phyloP scores from a whole-genome alignment of 306 rosid genomes.

The Sophora flavescens region DNA sequence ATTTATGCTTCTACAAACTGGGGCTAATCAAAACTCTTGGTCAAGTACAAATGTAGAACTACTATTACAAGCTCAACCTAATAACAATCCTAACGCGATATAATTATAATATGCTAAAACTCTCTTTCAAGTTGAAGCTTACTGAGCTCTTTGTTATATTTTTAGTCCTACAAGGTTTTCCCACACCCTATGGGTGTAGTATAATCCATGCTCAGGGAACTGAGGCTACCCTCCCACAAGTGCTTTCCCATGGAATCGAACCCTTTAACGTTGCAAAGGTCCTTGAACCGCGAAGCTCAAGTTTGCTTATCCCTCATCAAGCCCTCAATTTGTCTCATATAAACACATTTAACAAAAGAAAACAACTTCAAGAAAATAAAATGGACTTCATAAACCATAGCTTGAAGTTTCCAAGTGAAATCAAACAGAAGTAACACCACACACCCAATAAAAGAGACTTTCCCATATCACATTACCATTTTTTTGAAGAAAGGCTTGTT shows the following conservation, averaged over 20 bases:
- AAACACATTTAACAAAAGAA: conserved; percentile 8
- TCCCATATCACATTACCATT: conserved; percentile 68
- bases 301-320: neutral
- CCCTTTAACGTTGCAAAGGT: too few species aligned
- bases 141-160: neutral
- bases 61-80: conserved; percentile 6
- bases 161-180: too few species aligned
- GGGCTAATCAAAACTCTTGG: neutral
- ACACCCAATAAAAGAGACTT: conserved; percentile 34
- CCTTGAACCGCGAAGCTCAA: too few species aligned
- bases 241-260: too few species aligned
- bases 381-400: conserved; percentile 24
- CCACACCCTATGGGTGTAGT: too few species aligned
- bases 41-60: neutral
- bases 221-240: too few species aligned
- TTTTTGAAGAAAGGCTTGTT: conserved; percentile 67
- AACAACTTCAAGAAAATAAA: neutral
- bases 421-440: conserved; percentile 34
- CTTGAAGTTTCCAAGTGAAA: neutral
- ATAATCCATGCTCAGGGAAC: too few species aligned
- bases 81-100: neutral
- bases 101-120: conserved; percentile 2
- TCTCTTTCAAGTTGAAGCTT: conserved; percentile 1
- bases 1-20: neutral
- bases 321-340: neutral